phyloP scores from a whole-genome alignment of 225 moss, liverwort and hornwort species.

The Thuidium tamariscinum region DNA sequence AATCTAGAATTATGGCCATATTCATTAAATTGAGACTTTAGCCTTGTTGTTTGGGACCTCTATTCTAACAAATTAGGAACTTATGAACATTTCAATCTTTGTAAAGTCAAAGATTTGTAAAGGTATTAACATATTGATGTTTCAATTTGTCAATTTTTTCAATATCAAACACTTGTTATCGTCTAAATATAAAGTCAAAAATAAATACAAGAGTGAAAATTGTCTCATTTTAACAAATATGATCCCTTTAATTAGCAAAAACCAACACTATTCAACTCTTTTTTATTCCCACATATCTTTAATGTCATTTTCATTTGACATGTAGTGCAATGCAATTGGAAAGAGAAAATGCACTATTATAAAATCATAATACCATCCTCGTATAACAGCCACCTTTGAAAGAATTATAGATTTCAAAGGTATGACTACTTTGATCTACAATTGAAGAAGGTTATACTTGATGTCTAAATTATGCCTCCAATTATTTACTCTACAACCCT shows the following conservation, averaged over 20 bases:
- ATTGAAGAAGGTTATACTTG: not conserved
- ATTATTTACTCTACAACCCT: not conserved
- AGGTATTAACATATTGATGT: too few relatives aligned
- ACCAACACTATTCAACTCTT: not conserved
- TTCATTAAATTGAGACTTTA: too few relatives aligned
- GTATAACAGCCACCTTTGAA: not conserved
- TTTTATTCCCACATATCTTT: not conserved
- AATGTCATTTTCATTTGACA: not conserved
- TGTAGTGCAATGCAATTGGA: not conserved
- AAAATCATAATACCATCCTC: not conserved
- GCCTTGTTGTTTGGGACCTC: too few relatives aligned
- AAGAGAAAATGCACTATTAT: not conserved
- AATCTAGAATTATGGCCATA: not conserved
- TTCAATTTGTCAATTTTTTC: too few relatives aligned
- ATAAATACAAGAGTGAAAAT: too few relatives aligned
- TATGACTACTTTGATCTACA: not conserved
- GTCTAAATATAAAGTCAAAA: too few relatives aligned
- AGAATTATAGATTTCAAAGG: not conserved
- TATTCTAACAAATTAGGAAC: too few relatives aligned
- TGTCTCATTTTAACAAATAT: too few relatives aligned
- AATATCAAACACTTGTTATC: too few relatives aligned
- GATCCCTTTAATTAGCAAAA: not conserved
- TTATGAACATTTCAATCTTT: too few relatives aligned
- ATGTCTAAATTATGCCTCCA: not conserved
- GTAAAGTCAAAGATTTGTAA: too few relatives aligned